phyloP scores from a whole-genome alignment of 2,329 filamentous ascomycete genomes.

The Myriosclerotinia duriaeana region DNA sequence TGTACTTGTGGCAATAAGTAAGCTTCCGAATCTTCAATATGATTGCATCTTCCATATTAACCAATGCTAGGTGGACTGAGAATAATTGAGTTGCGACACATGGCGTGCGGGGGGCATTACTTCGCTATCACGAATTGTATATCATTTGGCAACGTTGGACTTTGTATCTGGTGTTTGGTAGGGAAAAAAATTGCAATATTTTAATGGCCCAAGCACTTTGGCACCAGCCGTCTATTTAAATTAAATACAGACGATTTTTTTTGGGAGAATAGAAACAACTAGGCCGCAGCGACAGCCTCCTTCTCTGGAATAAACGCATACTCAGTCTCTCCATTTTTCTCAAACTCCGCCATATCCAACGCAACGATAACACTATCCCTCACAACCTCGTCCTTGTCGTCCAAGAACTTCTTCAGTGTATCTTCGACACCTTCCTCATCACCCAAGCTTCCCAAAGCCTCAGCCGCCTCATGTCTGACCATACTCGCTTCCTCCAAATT shows the following conservation, averaged over 20 bases:
- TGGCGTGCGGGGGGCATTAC: not conserved
- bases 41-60: conserved; percentile 23
- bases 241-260: not conserved
- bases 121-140: conserved; percentile 13
- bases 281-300: conserved; percentile 28
- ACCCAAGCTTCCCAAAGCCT: conserved; percentile 90
- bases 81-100: conserved; percentile 41
- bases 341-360: conserved; percentile 96
- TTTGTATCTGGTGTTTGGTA: conserved; percentile 6
- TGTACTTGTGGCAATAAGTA: conserved; percentile 87
- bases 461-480: conserved; percentile 96
- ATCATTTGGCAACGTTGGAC: conserved; percentile 9
- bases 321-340: conserved; percentile 82
- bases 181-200: conserved; percentile 27
- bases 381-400: conserved; percentile 91
- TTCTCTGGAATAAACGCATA: conserved; percentile 84
- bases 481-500: conserved; percentile 84
- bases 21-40: conserved; percentile 37
- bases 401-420: conserved; percentile 74
- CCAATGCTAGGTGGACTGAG: conserved; percentile 39
- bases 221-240: conserved; percentile 32
- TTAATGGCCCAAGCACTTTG: conserved; percentile 41
- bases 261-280: conserved; percentile 17
- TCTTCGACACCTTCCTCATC: conserved; percentile 93
- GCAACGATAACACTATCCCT: conserved; percentile 93